Base-by-base conservation (phyloP, 495 filamentous ascomycete species). In the Talaromyces nanjingensis region DNA sequence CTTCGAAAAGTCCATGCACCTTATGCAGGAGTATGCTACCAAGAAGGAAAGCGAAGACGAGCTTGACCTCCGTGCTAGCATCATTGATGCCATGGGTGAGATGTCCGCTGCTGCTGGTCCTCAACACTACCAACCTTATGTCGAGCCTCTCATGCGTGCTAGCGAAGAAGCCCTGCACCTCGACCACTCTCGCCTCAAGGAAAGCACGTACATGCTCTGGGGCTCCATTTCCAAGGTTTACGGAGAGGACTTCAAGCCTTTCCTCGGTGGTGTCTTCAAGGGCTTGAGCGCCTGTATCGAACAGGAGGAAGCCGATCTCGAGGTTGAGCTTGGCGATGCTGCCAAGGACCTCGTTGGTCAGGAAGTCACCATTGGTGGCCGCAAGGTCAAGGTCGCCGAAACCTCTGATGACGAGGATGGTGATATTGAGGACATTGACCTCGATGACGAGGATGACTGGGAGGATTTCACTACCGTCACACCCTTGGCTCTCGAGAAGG, bases 191-290 rank as follows among this genome's bases (percentile, higher is more conserved):
- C 84, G 93, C 59, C 84, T 98, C 57, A 87, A 90, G 72, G 96
- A 98, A 77, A 97, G 92, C 61, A 96, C 91, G 71, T 98, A 96
- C 77, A 92, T 98, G 66, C 84, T 98, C 65, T 98, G 94, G 92
- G 91, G 91, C 68, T 90, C 87, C 25, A 87, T 98, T 74, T 88
- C 94, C 58, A 96, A 93, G 76, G 91, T 98, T 7, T 98, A 98
- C 72, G 85, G 87, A 67, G 92, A 92, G 71, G 87, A 96, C 39
- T 97, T 98, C 72, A 82, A 86, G 54, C 87, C 89, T 14, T 97
- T 96, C 81, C 84, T 98, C 6, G 83, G 86, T 5, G 92, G 89
- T 58, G 92, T 92, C 58, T 87, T 96, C 68, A 89, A 91, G 69
- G 92, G 89, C 54, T 82, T 98, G 4, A 89, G 93, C 65, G 86